Evolutionary conservation across 164 flowering plant species (phyloP).

Genomic region (Magnolia officinalis): DNA sequence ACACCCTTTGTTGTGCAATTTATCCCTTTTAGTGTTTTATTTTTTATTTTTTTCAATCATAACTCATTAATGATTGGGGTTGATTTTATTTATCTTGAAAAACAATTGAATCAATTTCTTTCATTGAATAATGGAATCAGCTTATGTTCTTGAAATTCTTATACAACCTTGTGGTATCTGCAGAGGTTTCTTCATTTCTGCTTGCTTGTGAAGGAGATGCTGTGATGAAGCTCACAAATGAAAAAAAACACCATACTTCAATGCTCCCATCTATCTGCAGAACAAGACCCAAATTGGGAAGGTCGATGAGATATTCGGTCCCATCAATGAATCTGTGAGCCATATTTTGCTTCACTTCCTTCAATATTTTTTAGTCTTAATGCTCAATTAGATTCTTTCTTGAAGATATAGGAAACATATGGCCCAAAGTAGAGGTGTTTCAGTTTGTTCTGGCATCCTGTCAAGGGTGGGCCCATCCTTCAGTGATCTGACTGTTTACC

Average conservation of each 20-base stretch:
- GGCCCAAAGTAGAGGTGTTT: too few species aligned
- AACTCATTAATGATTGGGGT: too few species aligned
- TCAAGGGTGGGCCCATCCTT: not conserved
- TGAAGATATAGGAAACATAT: not conserved
- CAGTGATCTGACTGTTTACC: not conserved
- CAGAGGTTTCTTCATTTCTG: constrained; percentile 81
- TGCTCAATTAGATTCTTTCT: not conserved
- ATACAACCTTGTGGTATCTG: constrained; percentile 1
- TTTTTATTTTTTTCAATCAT: too few species aligned
- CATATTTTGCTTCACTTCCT: not conserved
- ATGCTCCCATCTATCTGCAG: constrained; percentile 87
- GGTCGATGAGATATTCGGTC: constrained; percentile 97
- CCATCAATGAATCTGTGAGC: constrained; percentile 93
- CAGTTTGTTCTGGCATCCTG: not conserved
- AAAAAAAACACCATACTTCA: constrained; percentile 88
- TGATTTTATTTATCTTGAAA: too few species aligned
- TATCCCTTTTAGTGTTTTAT: too few species aligned
- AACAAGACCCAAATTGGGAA: constrained; percentile 97
- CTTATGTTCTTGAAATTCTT: not conserved
- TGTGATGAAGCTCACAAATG: constrained; percentile 81
- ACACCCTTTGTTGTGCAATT: too few species aligned
- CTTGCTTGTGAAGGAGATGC: constrained; percentile 98
- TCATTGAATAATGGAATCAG: too few species aligned
- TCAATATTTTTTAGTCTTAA: too few species aligned
- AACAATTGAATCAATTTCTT: too few species aligned